Base-by-base conservation (phyloP, 306 rosid genomes). In the Hippophae gyantsensis region DNA sequence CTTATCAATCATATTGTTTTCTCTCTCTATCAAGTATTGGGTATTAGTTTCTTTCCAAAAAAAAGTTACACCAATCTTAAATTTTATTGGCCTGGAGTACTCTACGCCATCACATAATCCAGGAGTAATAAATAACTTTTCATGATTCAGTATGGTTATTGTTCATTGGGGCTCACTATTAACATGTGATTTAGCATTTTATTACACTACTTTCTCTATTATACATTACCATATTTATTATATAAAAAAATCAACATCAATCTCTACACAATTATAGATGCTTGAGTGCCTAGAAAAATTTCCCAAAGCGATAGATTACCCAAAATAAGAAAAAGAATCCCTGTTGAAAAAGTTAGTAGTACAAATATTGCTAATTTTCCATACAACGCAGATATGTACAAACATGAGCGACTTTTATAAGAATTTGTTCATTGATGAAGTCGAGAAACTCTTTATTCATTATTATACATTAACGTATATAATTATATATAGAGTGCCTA, bases 321-420 rank as follows among this genome's bases (percentile, higher is more conserved):
- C 38, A 4, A 32, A 32, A 2, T 32, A 32, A 32, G 5, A 32
- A 4, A 32, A 32, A 32, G 38, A 32, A 32, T 32, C 12, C 18
- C 6, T 12, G 13, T 0, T 10, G 8, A 47, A 3, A 1, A 61
- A 45, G 47, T 47, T 44, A 52, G 27, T 48, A 61, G 74, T 43
- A 0, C 54, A 71, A 69, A 69, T 54, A 68, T 45, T 7, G 73
- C 63, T 4, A 51, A 48, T 42, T 67, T 53, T 26, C 48, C 40
- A 49, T 43, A 65, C 10, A 42, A 52, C 32, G 46, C 58, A 9
- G 42, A 14, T 46, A 52, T 52, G 13, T 11, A 60, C 6, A 43
- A 71, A 71, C 56, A 50, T 58, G 46, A 58, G 48, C 64, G 62
- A 42, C 66, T 69, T 43, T 46, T 46, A 46, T 46, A 12, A 7